phyloP scores from a whole-genome alignment of 345 rosid species.

The Mercurialis annua region DNA sequence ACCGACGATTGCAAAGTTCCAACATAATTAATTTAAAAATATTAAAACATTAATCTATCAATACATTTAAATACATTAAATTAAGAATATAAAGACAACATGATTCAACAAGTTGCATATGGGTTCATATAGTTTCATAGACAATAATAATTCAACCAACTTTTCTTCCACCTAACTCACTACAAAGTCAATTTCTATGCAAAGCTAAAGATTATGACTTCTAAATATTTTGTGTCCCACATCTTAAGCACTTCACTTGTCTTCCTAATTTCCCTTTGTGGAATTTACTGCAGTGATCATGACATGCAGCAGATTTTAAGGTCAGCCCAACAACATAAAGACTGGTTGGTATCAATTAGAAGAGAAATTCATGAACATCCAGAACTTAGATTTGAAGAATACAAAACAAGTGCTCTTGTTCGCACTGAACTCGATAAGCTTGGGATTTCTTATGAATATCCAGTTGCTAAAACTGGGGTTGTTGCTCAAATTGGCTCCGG shows the following conservation, averaged over 20 bases:
- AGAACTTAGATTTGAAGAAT: conserved; percentile 65
- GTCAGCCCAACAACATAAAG: conserved; percentile 44
- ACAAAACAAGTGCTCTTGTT: conserved; percentile 70
- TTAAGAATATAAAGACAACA: too few relatives aligned
- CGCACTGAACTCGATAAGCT: conserved; percentile 58
- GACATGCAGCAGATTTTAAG: conserved; percentile 32
- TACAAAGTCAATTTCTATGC: too few relatives aligned
- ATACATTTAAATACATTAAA: too few relatives aligned
- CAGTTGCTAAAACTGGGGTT: conserved; percentile 64
- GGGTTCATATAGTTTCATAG: too few relatives aligned
- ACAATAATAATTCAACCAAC: too few relatives aligned
- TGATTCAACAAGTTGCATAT: too few relatives aligned
- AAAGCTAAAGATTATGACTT: not conserved
- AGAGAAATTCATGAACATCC: conserved; percentile 84
- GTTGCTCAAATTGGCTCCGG: conserved; percentile 75
- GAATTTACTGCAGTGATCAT: conserved; percentile 10
- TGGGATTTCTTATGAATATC: conserved; percentile 55
- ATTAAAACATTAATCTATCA: too few relatives aligned
- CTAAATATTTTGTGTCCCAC: not conserved
- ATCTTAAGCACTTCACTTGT: conserved; percentile 7
- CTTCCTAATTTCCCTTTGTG: conserved; percentile 10
- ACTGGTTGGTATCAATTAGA: conserved; percentile 60
- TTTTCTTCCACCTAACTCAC: too few relatives aligned
- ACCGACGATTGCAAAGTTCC: too few relatives aligned
- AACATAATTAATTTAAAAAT: too few relatives aligned